phyloP scores from a whole-genome alignment of 192 early-diverging fungal genomes.

The Geranomyces michiganensis region DNA sequence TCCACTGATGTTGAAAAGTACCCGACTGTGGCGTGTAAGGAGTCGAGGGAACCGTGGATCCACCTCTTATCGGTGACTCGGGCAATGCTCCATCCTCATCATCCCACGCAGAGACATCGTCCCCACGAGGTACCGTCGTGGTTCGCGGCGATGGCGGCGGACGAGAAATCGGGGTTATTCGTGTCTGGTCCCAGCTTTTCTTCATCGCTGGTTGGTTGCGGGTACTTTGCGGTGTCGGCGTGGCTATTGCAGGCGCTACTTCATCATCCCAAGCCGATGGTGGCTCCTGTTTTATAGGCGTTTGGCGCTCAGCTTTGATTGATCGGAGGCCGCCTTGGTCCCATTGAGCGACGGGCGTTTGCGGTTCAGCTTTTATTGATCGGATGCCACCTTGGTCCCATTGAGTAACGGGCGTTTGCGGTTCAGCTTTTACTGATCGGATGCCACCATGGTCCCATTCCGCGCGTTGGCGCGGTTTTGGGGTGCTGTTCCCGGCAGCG shows the following conservation, averaged over 20 bases:
- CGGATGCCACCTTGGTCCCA: not conserved
- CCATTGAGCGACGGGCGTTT: not conserved
- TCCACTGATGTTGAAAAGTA: too few relatives aligned
- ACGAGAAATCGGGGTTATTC: not conserved
- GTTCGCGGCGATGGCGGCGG: not conserved
- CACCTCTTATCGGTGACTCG: too few relatives aligned
- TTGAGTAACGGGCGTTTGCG: not conserved
- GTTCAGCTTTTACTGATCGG: not conserved
- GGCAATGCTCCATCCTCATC: too few relatives aligned
- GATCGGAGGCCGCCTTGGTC: too few relatives aligned
- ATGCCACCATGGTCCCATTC: not conserved
- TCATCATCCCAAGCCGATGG: slow-evolving; percentile 31
- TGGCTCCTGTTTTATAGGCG: too few relatives aligned
- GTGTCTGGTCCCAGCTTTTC: not conserved
- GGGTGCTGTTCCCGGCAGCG: too few relatives aligned
- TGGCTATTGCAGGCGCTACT: not conserved
- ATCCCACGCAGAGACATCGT: too few relatives aligned
- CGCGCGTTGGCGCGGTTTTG: not conserved
- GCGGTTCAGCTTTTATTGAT: not conserved
- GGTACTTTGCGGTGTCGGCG: not conserved
- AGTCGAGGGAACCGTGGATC: too few relatives aligned
- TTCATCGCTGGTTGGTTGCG: not conserved
- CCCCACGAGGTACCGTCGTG: too few relatives aligned
- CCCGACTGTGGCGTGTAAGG: too few relatives aligned
- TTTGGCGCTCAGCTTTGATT: too few relatives aligned